phyloP scores from a whole-genome alignment of 192 early-diverging fungal genomes.

The Dissophora ornata region DNA sequence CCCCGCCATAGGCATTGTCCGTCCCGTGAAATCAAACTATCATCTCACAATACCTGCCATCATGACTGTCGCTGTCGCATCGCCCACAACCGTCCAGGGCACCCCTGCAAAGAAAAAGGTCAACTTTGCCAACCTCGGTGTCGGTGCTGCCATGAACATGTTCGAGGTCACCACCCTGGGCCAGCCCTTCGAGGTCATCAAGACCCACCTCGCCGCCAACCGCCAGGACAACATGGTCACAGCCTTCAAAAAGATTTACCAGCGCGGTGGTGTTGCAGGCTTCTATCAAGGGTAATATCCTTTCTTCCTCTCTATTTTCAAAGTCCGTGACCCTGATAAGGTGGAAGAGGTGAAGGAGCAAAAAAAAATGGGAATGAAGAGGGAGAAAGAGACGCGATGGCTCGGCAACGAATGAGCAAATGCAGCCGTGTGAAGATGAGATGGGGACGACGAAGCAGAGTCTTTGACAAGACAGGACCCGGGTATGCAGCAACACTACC shows the following conservation, averaged over 20 bases:
- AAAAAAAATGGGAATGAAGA: too few species aligned
- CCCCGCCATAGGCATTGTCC: too few species aligned
- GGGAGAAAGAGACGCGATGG: too few species aligned
- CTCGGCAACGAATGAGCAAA: too few species aligned
- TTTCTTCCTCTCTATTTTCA: neutral
- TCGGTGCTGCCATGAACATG: conserved; percentile 90
- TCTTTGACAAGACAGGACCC: too few species aligned
- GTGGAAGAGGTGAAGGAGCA: too few species aligned
- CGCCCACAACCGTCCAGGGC: too few species aligned
- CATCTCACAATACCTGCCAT: neutral
- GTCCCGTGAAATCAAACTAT: too few species aligned
- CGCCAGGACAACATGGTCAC: conserved; percentile 82
- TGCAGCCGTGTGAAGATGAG: too few species aligned
- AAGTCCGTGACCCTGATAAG: too few species aligned
- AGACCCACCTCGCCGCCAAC: conserved; percentile 96
- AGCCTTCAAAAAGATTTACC: conserved; percentile 80
- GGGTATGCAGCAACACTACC: too few species aligned
- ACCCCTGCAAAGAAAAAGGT: conserved; percentile 82
- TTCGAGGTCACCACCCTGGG: conserved; percentile 94
- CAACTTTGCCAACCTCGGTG: conserved; percentile 85
- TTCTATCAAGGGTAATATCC: conserved; percentile 89
- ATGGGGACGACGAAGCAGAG: too few species aligned
- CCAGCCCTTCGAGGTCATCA: conserved; percentile 96
- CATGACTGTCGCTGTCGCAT: conserved; percentile 39
- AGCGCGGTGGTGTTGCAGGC: conserved; percentile 87